phyloP scores from a whole-genome alignment of 2,329 filamentous ascomycete genomes.

The Neurospora sp. region DNA sequence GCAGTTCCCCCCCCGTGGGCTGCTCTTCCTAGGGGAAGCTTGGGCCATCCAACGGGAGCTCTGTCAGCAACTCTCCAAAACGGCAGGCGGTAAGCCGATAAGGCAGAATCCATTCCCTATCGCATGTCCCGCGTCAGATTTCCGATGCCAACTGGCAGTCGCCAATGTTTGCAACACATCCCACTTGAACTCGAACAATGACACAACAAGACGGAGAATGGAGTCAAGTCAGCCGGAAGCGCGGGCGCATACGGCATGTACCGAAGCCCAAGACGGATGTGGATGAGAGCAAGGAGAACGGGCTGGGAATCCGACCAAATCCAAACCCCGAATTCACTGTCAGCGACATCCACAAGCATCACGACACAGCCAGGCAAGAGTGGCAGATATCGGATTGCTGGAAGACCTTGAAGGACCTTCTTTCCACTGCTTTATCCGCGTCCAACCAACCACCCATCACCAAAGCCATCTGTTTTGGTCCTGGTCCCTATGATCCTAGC shows the following conservation, averaged over 20 bases:
- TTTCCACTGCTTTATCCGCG: constrained; percentile 19
- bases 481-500: constrained; percentile 43
- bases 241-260: constrained; percentile 12
- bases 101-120: not conserved
- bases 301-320: constrained; percentile 11
- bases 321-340: constrained; percentile 14
- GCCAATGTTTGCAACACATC: not conserved
- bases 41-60: not conserved
- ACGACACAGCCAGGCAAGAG: constrained; percentile 11
- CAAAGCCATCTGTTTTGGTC: constrained; percentile 42
- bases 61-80: not conserved
- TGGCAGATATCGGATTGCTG: constrained; percentile 21
- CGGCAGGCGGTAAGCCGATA: not conserved
- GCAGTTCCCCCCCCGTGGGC: not conserved
- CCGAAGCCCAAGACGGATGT: not conserved
- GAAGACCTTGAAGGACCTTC: constrained; percentile 23
- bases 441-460: constrained; percentile 18
- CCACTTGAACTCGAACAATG: constrained; percentile 1
- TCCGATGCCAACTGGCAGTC: not conserved
- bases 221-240: constrained; percentile 16
- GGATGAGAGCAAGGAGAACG: not conserved
- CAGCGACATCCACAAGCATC: constrained; percentile 17
- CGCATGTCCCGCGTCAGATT: not conserved
- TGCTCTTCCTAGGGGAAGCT: not conserved
- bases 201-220: constrained; percentile 10